phyloP scores from a whole-genome alignment of 495 filamentous ascomycete genomes.

The Amorphotheca resinae region DNA sequence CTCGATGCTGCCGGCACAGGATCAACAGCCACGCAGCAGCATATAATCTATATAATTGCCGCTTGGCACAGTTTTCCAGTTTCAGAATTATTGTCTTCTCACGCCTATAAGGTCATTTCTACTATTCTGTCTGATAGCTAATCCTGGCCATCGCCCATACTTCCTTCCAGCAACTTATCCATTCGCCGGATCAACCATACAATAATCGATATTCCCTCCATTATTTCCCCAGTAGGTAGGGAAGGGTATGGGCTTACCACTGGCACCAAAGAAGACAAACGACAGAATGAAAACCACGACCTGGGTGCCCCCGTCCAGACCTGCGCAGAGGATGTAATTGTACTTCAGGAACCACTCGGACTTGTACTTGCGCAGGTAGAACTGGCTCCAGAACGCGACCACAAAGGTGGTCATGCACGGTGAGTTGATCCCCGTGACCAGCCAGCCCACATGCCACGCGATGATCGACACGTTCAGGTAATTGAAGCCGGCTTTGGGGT shows the following conservation, averaged over 20 bases:
- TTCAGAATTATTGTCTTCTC: too few relatives aligned
- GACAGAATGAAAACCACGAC: slow-evolving; percentile 42
- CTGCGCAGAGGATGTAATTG: slow-evolving; percentile 41
- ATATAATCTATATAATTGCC: too few relatives aligned
- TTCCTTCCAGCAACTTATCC: too few relatives aligned
- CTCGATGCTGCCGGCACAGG: too few relatives aligned
- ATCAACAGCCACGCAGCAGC: too few relatives aligned
- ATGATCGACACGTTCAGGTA: slow-evolving; percentile 14
- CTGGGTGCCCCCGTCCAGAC: slow-evolving; percentile 41
- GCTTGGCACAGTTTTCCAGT: too few relatives aligned
- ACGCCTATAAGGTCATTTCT: too few relatives aligned
- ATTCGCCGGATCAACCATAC: too few relatives aligned
- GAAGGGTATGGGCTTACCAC: slow-evolving; percentile 4
- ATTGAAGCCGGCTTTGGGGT: not conserved
- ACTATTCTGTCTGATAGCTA: too few relatives aligned
- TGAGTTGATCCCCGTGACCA: slow-evolving; percentile 28
- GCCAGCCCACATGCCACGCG: slow-evolving; percentile 22
- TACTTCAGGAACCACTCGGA: slow-evolving; percentile 44
- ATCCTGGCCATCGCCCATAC: too few relatives aligned
- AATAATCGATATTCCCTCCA: too few relatives aligned
- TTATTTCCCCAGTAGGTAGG: too few relatives aligned
- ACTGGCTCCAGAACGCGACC: slow-evolving; percentile 32
- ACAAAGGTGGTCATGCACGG: slow-evolving; percentile 26
- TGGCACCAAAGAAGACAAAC: slow-evolving; percentile 44
- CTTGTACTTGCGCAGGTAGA: slow-evolving; percentile 35